A percentile compares a stretch with the other conserved stretches of the same genome.
These are phyloP conservation scores for Evernia prunastri DNA, from an alignment of 495 filamentous ascomycete species.

Conservation along the genomic window DNA sequence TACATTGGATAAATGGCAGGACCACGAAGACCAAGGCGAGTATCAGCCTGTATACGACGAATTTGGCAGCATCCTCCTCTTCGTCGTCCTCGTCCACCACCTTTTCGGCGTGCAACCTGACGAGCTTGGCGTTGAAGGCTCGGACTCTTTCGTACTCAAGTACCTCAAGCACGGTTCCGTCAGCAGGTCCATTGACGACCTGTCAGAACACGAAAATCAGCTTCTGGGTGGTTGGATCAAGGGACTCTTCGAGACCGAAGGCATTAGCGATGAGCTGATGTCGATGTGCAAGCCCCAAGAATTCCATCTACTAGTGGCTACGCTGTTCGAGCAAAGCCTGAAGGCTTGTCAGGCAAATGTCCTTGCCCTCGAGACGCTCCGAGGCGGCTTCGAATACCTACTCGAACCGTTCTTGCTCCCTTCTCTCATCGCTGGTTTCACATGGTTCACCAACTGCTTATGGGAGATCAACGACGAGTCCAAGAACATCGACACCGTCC, in stretches of 20 bases:
- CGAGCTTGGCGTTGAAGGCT: constrained; percentile 57
- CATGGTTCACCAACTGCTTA: constrained; percentile 75
- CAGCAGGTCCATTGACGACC: constrained; percentile 54
- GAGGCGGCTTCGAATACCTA: constrained; percentile 82
- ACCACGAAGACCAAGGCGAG: constrained; percentile 90
- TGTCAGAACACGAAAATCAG: constrained; percentile 65
- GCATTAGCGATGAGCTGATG: constrained; percentile 84
- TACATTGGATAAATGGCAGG: constrained; percentile 80
- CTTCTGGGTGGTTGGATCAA: constrained; percentile 80
- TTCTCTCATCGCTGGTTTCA: constrained; percentile 72
- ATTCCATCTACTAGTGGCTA: constrained; percentile 87
- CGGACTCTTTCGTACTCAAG: constrained; percentile 70
- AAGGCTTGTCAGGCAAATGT: constrained; percentile 63
- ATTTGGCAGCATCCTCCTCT: constrained; percentile 79
- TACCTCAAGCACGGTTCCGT: constrained; percentile 61
- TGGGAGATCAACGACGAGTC: constrained; percentile 52
- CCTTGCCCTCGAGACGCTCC: constrained; percentile 73
- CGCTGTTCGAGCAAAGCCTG: constrained; percentile 79
- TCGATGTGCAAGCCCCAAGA: constrained; percentile 86
- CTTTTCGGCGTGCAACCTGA: constrained; percentile 67
- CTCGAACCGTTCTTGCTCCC: constrained; percentile 87
- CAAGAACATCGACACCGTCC: constrained; percentile 49
- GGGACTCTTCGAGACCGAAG: constrained; percentile 78
- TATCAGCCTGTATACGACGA: constrained; percentile 97
- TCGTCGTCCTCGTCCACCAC: constrained; percentile 75